Evolutionary conservation across 352 stramenopile species (phyloP), one percentile per base, ranked within the genome.

Genomic region (Phytophthora hybrid): DNA sequence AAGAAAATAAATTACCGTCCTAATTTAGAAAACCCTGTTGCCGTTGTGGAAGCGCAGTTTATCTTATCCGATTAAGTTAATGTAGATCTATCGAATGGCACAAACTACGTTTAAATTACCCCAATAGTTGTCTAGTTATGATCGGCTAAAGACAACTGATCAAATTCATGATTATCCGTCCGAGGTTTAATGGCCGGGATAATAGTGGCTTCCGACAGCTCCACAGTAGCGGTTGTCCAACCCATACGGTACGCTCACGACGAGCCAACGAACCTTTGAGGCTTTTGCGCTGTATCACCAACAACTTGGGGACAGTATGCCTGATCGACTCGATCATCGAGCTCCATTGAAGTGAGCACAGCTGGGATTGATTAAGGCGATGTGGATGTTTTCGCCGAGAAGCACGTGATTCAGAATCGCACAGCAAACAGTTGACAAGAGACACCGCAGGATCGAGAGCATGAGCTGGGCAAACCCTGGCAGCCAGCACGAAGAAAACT

Each of bases 301-400:
- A 52, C 46, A 23, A 26, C 18, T n/a, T 14, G 14, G 16, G 41
- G 14, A 49, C 37, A 44, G 37, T 14, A 14, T 49, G 41, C 41
- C 41, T 14, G 14, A 26, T 53, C 46, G 5, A 53, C 29, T 31
- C 29, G 29, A 31, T 31, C 26, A 31, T 31, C 26, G 26, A 23
- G 46, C 46, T 26, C n/a, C 18, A 16, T 53, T 6, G 46, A 53
- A 23, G 18, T 13, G n/a, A 5, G 16, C 46, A 69, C 52, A 69
- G 37, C 54, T 69, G 63, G 63, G 63, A 69, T 69, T 13, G 53
- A 57, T 63, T 58, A 57, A 62, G n/a, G 18, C 18, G 53, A 69
- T 69, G 63, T 69, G 62, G 59, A 56, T 31, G 41, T 14, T 63
- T 58, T n/a, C 21, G 52, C 21, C 8, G 52, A 10, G 39, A 58